Evolutionary conservation across 1,139 yeast genomes (phyloP), one percentile per base, ranked within the genome.

Genomic region (Kurtzmaniella quercitrusa): DNA sequence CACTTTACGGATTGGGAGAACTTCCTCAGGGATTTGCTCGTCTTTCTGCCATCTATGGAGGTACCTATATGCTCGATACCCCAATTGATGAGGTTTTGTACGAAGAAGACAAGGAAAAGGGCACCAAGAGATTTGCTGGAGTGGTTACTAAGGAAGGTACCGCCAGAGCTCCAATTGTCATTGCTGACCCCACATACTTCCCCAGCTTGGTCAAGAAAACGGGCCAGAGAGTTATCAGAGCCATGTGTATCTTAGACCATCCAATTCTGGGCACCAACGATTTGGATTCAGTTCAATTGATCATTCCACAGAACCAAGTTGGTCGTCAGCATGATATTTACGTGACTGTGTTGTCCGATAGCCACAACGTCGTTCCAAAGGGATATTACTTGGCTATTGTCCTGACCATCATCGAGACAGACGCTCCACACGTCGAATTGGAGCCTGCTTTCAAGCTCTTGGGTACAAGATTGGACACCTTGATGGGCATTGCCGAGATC

Each of bases 11-110:
- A 10, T 77, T 94, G 48, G 98, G 99, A 41, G 99, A 93, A 66
- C 76, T 93, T 49, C 99, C 99, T 16, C 99, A 93, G 68, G 98
- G 98, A 12, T 93, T 93, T 72, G 97, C 98, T 15, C 81, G 99
- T 63, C 79, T 93, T 53, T 85, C 96, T 38, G 98, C 98, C 37
- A 93, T 93, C 53, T 91, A 93, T 59, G 99, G 99, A 52, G 98
- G 99, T 59, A 93, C 98, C 29, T 93, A 90, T 63, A 94, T 93
- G 98, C 80, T 93, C 60, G 96, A 90, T 63, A 91, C 96, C 40
- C 96, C 97, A 43, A 83, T 94, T 50, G 96, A 93, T 50, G 96
- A 91, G 65, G 77, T 90, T 25, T 75, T 85, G 44, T 90, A 85
- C 62, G 82, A 77, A 42, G 82, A 77, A 18, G 81, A 81, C 25